Evolutionary conservation across 2,329 filamentous ascomycete species (phyloP).

Genomic region (Laburnicola sp.): DNA sequence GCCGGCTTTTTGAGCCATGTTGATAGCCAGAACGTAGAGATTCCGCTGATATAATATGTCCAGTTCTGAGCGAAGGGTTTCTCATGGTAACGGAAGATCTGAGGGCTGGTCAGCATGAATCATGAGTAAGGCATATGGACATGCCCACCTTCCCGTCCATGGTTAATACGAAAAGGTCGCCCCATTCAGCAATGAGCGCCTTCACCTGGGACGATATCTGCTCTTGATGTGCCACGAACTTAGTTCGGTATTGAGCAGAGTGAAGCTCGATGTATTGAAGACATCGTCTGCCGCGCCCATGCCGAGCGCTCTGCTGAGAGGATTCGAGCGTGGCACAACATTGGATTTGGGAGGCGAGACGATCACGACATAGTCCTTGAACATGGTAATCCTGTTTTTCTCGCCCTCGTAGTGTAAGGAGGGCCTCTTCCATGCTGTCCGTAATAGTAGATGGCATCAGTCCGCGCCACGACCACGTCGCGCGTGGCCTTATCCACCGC

Average conservation of each 20-base stretch:
- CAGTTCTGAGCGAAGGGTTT: conserved; percentile 84
- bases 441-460: conserved; percentile 96
- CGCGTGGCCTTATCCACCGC: conserved; percentile 76
- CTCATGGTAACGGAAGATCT: conserved; percentile 87
- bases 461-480: conserved; percentile 86
- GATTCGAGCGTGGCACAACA: conserved; percentile 58
- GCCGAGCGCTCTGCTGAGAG: conserved; percentile 70
- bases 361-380: conserved; percentile 83
- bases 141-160: conserved; percentile 83
- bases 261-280: conserved; percentile 86
- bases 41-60: conserved; percentile 94
- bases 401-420: conserved; percentile 90
- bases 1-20: conserved; percentile 85
- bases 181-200: conserved; percentile 83
- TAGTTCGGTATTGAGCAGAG: conserved; percentile 86
- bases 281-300: conserved; percentile 72
- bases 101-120: conserved; percentile 16
- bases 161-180: conserved; percentile 84
- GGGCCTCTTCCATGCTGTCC: conserved; percentile 80
- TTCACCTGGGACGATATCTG: conserved; percentile 79
- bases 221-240: conserved; percentile 90
- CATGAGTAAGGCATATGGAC: neutral
- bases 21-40: conserved; percentile 87
- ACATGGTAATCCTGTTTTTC: conserved; percentile 79
- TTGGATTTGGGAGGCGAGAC: conserved; percentile 74